Conservation (phyloP, 192 early-diverging fungal genomes). For the Chytriomyces sp. region DNA sequence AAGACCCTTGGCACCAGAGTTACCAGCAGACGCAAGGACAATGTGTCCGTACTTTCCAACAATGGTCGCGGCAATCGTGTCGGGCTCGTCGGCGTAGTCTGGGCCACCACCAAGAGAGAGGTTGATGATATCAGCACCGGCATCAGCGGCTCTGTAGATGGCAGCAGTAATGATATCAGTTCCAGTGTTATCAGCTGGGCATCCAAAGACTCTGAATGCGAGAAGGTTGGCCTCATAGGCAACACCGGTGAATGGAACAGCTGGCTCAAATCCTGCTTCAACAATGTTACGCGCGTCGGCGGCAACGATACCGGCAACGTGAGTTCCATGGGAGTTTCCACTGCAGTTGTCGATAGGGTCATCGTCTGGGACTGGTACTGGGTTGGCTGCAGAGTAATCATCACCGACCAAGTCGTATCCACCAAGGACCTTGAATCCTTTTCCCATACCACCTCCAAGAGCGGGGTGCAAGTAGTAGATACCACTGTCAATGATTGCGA, state of each 20-base stretch:
- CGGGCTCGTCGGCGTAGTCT: constrained; percentile 65
- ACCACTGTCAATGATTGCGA: constrained; percentile 59
- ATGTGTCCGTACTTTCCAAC: constrained; percentile 47
- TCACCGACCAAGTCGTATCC: constrained; percentile 56
- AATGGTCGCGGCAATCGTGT: constrained; percentile 61
- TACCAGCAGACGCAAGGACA: constrained; percentile 73
- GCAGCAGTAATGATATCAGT: constrained; percentile 70
- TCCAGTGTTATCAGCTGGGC: constrained; percentile 54
- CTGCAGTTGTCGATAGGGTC: constrained; percentile 56
- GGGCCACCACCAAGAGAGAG: constrained; percentile 76
- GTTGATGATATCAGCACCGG: background rate
- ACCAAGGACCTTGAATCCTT: constrained; percentile 41
- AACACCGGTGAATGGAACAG: constrained; percentile 63
- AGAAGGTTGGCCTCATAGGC: constrained; percentile 83
- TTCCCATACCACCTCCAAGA: constrained; percentile 50
- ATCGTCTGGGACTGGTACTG: constrained; percentile 32
- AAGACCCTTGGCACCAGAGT: constrained; percentile 69
- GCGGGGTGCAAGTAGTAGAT: constrained; percentile 60
- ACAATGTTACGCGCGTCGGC: constrained; percentile 41
- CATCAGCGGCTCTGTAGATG: background rate
- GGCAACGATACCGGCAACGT: constrained; percentile 55
- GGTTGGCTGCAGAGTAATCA: constrained; percentile 28
- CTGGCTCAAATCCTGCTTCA: background rate
- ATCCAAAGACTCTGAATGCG: constrained; percentile 73
- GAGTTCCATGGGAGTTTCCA: constrained; percentile 53